Percentiles rank a stretch among this genome's conserved stretches.
Evolutionary conservation across 306 rosid species (phyloP).

Genomic region (Quercus cerris): DNA sequence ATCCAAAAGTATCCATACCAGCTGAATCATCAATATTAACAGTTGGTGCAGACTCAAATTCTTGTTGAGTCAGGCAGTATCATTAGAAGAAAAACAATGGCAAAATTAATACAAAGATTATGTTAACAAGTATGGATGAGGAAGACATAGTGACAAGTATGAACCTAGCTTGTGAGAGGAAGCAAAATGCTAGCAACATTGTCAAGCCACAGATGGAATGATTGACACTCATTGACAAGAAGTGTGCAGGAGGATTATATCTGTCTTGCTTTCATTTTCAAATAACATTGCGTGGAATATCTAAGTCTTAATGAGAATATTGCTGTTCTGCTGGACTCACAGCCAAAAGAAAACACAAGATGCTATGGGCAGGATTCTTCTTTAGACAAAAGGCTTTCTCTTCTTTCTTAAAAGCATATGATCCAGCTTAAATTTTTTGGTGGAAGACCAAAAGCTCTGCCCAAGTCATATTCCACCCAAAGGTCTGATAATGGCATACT

Average conservation of each 20-base stretch:
- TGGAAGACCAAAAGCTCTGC: no score
- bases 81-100: background rate
- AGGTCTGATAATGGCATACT: no score
- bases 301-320: background rate
- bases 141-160: background rate
- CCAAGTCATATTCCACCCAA: no score
- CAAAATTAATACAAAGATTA: background rate
- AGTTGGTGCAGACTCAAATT: conserved; percentile 8
- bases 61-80: background rate
- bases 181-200: background rate
- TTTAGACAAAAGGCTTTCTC: background rate
- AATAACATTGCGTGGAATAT: background rate
- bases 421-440: no score
- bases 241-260: background rate
- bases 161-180: background rate
- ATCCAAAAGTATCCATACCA: conserved; percentile 17
- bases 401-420: no score
- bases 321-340: background rate
- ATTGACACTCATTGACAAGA: no score
- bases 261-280: rapidly evolving
- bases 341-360: background rate
- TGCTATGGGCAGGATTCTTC: background rate
- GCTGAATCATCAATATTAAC: conserved; percentile 21
- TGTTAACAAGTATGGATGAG: background rate
- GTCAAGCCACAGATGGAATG: background rate